Evolutionary conservation across 768 basidiomycete genomes (phyloP), one percentile per base, ranked within the genome.

Genomic region (Russula vinacea): DNA sequence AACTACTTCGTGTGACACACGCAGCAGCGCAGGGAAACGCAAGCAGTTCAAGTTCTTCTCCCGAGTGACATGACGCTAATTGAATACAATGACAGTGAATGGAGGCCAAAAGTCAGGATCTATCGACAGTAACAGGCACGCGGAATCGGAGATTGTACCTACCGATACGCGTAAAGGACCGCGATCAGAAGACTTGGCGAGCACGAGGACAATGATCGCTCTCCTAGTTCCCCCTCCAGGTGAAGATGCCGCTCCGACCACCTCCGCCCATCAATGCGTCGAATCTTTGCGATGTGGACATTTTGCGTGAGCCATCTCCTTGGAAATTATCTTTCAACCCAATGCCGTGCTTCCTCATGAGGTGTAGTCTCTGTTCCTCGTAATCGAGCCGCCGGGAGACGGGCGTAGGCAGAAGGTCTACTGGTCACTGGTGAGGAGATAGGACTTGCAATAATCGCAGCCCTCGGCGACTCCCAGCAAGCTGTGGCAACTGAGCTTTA

Each of bases 11-110:
- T 86, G 85, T 56, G 94, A 94, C 62, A 95, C 88, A 63, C 81
- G 84, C 64, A 94, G 94, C 66, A 86, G 84, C 32, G 85, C 75
- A 6, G 95, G 94, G 76, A 98, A 98, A 64, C 88, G 87, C 68
- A 98, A 81, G 29, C 95, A 98, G 78, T 94, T 94, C 71, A 98
- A 79, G 75, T 98, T 98, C 80, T 96, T 98, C 79, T 97, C 92
- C 65, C 95, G 83, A 60, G 95, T 98, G 72, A 93, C 85, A 76
- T 96, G 94, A 33, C 96, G 85, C 90, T 93, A 70, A 53, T 60
- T 16, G 49, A 56, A n/a, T n/a, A n/a, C n/a, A n/a, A n/a, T n/a
- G n/a, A n/a, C n/a, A n/a, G n/a, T n/a, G n/a, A n/a, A 55, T 61
- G 67, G 66, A 65, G 58, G 40, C 62, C 67, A 69, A 58, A 65